These are phyloP conservation scores for Macrolepiota albuminosa DNA, from an alignment of 768 basidiomycete genomes.

Conservation along the genomic window DNA sequence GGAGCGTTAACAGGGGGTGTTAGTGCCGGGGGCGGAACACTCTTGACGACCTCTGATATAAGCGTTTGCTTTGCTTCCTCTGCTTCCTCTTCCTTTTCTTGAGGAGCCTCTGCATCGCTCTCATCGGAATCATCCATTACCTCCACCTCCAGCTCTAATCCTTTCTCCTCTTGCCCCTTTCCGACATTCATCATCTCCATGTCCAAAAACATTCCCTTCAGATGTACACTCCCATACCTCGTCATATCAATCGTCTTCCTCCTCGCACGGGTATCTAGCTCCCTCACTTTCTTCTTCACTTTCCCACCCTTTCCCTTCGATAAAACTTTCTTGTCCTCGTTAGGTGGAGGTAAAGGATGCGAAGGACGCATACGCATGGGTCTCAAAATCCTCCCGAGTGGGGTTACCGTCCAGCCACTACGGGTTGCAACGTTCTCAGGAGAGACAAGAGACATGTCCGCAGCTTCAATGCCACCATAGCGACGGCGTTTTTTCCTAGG, in stretches of 20 bases:
- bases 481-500: slow-evolving; percentile 41
- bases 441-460: slow-evolving; percentile 64
- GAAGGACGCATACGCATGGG: slow-evolving; percentile 69
- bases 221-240: slow-evolving; percentile 62
- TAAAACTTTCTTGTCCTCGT: slow-evolving; percentile 18
- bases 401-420: slow-evolving; percentile 65
- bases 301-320: slow-evolving; percentile 16
- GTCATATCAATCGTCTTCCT: slow-evolving; percentile 68
- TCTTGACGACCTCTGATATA: background rate
- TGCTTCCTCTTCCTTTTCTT: slow-evolving; percentile 12
- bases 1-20: background rate
- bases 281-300: slow-evolving; percentile 40
- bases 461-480: slow-evolving; percentile 37
- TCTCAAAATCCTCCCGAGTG: slow-evolving; percentile 58
- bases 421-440: slow-evolving; percentile 47
- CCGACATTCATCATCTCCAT: slow-evolving; percentile 24
- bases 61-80: background rate
- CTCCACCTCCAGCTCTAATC: slow-evolving; percentile 14
- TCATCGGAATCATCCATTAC: slow-evolving; percentile 9
- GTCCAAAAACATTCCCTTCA: slow-evolving; percentile 68
- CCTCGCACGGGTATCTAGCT: slow-evolving; percentile 55
- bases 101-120: background rate
- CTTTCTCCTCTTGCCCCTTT: slow-evolving; percentile 9
- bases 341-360: slow-evolving; percentile 45
- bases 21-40: background rate